Evolutionary conservation across 495 filamentous ascomycete genomes (phyloP).

Genomic region (Neurospora hispaniola): DNA sequence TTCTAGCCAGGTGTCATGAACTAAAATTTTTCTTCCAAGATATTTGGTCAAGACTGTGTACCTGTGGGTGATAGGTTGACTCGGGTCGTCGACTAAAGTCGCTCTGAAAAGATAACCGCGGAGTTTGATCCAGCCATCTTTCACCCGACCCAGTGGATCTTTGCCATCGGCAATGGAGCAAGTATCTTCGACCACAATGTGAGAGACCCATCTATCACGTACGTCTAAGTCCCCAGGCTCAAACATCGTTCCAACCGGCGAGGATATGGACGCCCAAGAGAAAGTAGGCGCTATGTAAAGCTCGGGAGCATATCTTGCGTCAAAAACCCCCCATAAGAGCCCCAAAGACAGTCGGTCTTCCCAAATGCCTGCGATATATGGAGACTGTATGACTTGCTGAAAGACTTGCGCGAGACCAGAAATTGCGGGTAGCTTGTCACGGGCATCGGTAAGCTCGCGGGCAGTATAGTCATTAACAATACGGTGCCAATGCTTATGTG

Average conservation of each 20-base stretch:
- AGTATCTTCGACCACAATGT: background rate
- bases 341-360: background rate
- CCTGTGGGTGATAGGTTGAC: no score
- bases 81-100: background rate
- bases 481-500: background rate
- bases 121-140: background rate
- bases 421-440: slow-evolving; percentile 23
- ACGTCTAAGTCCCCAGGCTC: no score
- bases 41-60: background rate
- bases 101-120: background rate
- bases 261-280: background rate
- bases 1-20: background rate
- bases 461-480: slow-evolving; percentile 5
- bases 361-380: slow-evolving; percentile 28
- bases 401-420: slow-evolving; percentile 18
- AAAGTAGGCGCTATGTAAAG: background rate
- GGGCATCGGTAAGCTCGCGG: slow-evolving; percentile 15
- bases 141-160: background rate
- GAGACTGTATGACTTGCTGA: slow-evolving; percentile 7
- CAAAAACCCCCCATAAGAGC: background rate
- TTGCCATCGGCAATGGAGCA: background rate
- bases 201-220: background rate
- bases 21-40: accelerated
- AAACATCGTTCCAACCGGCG: background rate
- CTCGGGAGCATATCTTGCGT: background rate